Evolutionary conservation across 164 flowering plant species (phyloP).

Genomic region (Taxillus chinensis): DNA sequence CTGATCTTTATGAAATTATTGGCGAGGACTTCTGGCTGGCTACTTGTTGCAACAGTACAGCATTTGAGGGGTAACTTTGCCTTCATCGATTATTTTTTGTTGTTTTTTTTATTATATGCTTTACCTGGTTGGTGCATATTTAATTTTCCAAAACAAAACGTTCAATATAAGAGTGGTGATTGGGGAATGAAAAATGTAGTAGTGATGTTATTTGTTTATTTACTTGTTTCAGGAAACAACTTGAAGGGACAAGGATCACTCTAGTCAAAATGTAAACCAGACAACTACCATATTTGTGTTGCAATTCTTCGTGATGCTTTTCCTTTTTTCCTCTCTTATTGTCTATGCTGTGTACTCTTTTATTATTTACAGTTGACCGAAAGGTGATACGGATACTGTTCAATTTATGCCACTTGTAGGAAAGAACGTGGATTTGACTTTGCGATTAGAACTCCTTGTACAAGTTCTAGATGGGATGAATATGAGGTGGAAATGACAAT

Average conservation of each 20-base stretch:
- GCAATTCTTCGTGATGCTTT: neutral
- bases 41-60: conserved; percentile 80
- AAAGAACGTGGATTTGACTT: conserved; percentile 64
- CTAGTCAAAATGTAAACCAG: conserved; percentile 49
- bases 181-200: too few relatives aligned
- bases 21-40: conserved; percentile 95
- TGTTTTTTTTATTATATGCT: conserved; percentile 1
- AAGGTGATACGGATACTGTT: neutral
- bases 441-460: conserved; percentile 87
- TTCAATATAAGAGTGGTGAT: too few relatives aligned
- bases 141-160: too few relatives aligned
- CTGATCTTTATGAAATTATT: conserved; percentile 60
- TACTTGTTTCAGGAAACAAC: conserved; percentile 59
- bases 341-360: neutral
- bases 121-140: neutral
- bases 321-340: neutral
- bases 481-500: conserved; percentile 79
- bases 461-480: conserved; percentile 92
- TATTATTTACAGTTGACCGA: neutral
- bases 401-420: conserved; percentile 27
- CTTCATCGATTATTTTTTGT: neutral
- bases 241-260: conserved; percentile 93
- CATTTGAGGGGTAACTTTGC: conserved; percentile 67
- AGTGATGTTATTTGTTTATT: neutral
- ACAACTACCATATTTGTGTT: conserved; percentile 1